Conservation (phyloP, 129 eudicot genomes). For the Artemisia tridentata region DNA sequence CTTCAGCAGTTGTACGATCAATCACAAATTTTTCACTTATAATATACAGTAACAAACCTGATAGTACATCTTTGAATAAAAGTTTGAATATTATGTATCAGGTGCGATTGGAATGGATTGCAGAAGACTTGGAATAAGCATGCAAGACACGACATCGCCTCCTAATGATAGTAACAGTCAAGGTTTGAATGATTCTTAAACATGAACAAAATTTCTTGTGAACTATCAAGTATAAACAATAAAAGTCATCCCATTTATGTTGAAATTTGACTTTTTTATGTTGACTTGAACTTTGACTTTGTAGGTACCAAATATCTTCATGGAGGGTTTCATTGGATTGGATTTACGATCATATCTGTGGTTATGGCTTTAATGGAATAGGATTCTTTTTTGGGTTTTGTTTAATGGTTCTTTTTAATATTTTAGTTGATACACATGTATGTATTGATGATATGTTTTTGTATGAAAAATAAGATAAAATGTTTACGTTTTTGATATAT, state of each 20-base stretch:
- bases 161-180: conserved; percentile 26
- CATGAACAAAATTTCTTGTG: neutral
- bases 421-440: too few relatives aligned
- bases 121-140: conserved; percentile 52
- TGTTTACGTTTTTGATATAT: too few relatives aligned
- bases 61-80: neutral
- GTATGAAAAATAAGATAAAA: too few relatives aligned
- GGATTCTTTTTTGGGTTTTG: conserved; percentile 28
- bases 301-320: conserved; percentile 41
- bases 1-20: conserved; percentile 63
- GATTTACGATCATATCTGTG: conserved; percentile 33
- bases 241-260: neutral
- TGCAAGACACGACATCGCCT: conserved; percentile 33
- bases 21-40: neutral
- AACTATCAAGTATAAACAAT: neutral
- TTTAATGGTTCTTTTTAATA: conserved; percentile 7
- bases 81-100: conserved; percentile 22
- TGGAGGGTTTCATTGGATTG: conserved; percentile 49
- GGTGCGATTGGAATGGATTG: conserved; percentile 78
- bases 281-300: conserved; percentile 2
- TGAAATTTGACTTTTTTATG: conserved; percentile 1
- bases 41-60: neutral
- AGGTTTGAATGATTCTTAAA: conserved; percentile 13
- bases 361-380: conserved; percentile 35
- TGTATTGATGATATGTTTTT: too few relatives aligned